Evolutionary conservation across 169 alveolate genomes (phyloP).

Genomic region (Cryptosporidium meleagridis): DNA sequence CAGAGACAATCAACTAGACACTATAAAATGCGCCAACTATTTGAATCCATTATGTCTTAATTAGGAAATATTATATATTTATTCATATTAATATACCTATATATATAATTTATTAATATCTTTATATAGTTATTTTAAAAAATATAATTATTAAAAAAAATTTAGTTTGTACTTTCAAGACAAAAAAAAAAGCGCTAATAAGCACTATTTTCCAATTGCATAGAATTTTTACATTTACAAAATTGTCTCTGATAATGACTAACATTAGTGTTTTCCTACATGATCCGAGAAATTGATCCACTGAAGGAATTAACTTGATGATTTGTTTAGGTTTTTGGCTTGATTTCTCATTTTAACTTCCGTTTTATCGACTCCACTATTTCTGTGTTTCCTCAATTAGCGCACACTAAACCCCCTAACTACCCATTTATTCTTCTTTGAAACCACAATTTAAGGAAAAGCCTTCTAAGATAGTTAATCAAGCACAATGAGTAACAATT

Average conservation of each 20-base stretch:
- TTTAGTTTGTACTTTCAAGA: not conserved
- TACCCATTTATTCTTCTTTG: not conserved
- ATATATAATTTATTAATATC: not conserved
- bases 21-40: not conserved
- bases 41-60: not conserved
- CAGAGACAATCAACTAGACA: conserved; percentile 11
- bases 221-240: not conserved
- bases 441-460: not conserved
- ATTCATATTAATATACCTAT: not conserved
- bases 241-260: not conserved
- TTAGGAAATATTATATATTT: not conserved
- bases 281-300: too few species aligned
- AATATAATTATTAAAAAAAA: too few species aligned
- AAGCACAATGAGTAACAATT: conserved; percentile 77
- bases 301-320: not conserved
- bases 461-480: not conserved
- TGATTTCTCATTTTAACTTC: not conserved
- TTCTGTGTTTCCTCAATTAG: not conserved
- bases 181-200: not conserved
- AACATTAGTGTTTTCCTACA: not conserved
- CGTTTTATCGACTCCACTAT: not conserved
- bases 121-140: too few species aligned
- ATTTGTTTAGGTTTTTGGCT: not conserved
- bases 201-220: not conserved
- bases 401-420: conserved; percentile 31